Evolutionary conservation across 1,139 yeast species (phyloP), one percentile per base, ranked within the genome.

Genomic region (Tardiomyces blankii): DNA sequence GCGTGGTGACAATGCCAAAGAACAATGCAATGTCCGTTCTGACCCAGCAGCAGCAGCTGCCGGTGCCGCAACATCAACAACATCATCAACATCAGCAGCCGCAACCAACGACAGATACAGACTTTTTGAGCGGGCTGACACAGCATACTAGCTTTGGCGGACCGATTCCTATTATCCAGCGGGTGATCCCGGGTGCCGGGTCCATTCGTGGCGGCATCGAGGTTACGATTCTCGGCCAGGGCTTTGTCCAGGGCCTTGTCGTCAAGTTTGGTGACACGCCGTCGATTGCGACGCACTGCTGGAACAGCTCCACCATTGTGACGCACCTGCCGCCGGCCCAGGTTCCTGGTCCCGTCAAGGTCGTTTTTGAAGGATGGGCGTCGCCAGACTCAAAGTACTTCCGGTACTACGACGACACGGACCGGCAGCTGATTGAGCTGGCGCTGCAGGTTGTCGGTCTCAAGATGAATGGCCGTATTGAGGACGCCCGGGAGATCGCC

Each of bases 141-240:
- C 25, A 21, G 16, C 35, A 30, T 11, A 9, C 9, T 30, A 30
- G 16, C 35, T 30, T 30, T 30, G 35, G 35, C 16, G 35, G 35
- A 4, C 35, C 35, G 35, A 30, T 30, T 5, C 39, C 39, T 7
- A 14, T 84, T 8, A 59, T 64, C 49, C 89, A 86, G 62, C 73
- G 95, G 51, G 83, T 91, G 13, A 88, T 91, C 48, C 98, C 98
- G 0, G 82, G 94, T 0, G 94, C 85, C 63, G 98, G 98, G 1
- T 94, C 96, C 8, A 75, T 88, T 18, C 76, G 95, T 55, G 98
- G 98, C 51, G 98, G 98, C 41, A 83, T 88, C 40, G 98, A 91
- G 61, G 86, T 91, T 7, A 91, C 97, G 0, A 68, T 91, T 42
- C 69, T 91, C 41, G 98, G 98, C 3, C 75, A 80, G 47, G 86